Evolutionary conservation across 768 basidiomycete genomes (phyloP).

Genomic region (Russula sp.): DNA sequence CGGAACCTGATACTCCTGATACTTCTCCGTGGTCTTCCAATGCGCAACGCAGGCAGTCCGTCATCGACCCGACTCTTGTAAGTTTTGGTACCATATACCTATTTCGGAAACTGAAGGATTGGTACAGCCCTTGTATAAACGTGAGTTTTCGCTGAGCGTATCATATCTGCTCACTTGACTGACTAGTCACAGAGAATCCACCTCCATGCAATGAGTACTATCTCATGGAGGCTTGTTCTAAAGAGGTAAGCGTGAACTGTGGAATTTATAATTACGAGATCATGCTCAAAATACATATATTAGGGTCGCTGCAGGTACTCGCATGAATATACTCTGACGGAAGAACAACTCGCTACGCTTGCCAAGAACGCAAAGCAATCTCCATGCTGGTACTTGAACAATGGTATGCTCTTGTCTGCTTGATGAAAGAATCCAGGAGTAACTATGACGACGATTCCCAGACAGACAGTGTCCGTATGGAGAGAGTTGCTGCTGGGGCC

Average conservation of each 20-base stretch:
- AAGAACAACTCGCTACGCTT: slow-evolving; percentile 65
- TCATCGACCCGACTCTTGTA: slow-evolving; percentile 36
- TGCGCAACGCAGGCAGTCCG: slow-evolving; percentile 1
- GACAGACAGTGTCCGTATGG: slow-evolving; percentile 73
- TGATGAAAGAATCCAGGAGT: background rate
- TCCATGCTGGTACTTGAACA: slow-evolving; percentile 80
- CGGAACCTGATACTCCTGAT: slow-evolving; percentile 6
- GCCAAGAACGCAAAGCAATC: slow-evolving; percentile 78
- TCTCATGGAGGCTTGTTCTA: slow-evolving; percentile 70
- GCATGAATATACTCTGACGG: slow-evolving; percentile 68
- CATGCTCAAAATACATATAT: background rate
- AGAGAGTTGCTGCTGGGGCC: slow-evolving; percentile 76
- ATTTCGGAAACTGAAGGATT: background rate
- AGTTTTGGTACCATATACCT: slow-evolving; percentile 4
- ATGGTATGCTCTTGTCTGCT: slow-evolving; percentile 40
- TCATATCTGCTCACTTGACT: slow-evolving; percentile 12
- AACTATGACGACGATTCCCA: slow-evolving; percentile 26
- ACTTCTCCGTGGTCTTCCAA: background rate
- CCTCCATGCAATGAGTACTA: slow-evolving; percentile 85
- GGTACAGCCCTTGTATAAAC: slow-evolving; percentile 18
- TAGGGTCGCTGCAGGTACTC: slow-evolving; percentile 68
- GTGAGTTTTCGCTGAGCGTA: slow-evolving; percentile 2
- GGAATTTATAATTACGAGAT: background rate
- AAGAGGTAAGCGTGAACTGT: slow-evolving; percentile 40
- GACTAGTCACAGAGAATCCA: slow-evolving; percentile 52